Evolutionary conservation across 371 early-diverging fungal genomes (phyloP), one percentile per base, ranked within the genome.

Genomic region (Entomophthora muscae): DNA sequence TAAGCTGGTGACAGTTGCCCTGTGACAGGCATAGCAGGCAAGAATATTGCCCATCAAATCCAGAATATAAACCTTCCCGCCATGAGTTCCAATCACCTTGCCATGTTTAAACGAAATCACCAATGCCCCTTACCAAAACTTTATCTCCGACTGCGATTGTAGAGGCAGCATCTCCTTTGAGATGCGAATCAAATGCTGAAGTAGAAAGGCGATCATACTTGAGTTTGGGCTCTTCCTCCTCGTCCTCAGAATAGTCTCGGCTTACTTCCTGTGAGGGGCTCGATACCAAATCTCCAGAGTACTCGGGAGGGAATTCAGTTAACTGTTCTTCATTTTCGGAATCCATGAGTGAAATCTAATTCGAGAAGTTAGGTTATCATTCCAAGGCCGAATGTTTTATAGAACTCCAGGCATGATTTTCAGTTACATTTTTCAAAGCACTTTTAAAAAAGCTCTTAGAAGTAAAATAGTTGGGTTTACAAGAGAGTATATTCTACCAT

Each of bases 71-170:
- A 97, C 83, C 32, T 79, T 76, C 58, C 98, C 97, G 81, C 91
- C 86, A 68, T 96, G 93, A 3, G 97, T 96, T 29, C 96, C 97
- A n/a, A 95, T 72, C 21, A 84, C 89, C 91, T 89, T 68, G 10
- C 53, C 30, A 32, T 5, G 31, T 61, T 32, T 53, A 57, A 27
- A 42, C 55, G 23, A 30, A 33, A 33, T 26, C 56, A 30, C 31
- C 52, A 52, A 30, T 52, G 7, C 1, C 23, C 52, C 72, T 54
- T 67, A 92, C 92, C 73, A 95, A 72, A 72, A 93, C 93, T 61
- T 86, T 75, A 61, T 88, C 87, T 2, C 89, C 82, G 0, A 85
- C 87, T 7, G 81, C 73, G 57, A 93, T 75, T 5, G 83, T 74
- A 55, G 86, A 84, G 7, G 91, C 90, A 22, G 88, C 81, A 68